Evolutionary conservation across 2,329 filamentous ascomycete species (phyloP), one percentile per base, ranked within the genome.

Genomic region (Pseudomassariella vexata): DNA sequence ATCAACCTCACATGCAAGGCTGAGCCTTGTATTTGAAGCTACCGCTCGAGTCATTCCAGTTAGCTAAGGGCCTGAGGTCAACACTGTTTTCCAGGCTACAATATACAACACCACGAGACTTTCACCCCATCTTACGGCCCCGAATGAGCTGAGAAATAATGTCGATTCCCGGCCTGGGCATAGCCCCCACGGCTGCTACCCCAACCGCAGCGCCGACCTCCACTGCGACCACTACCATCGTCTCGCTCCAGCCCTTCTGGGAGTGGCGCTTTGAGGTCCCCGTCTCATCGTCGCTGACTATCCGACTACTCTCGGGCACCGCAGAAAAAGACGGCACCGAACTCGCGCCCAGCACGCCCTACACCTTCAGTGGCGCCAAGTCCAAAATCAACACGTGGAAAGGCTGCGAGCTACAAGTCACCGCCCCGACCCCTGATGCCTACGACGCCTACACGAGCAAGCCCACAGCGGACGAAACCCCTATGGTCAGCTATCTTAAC

Each of bases 301-400:
- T 73, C 28, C 69, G 88, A 65, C 68, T 96, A 17, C 62, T 86
- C 35, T 77, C 73, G 20, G 92, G 92, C 39, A 87, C 82, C 2
- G 92, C 90, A 29, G 92, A 98, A 59, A 79, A 94, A 52, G 95
- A 96, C 55, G 92, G 92, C 53, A 89, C 90, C 34, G 92, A 98
- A 63, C 82, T 98, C 25, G 88, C 88, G 9, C 72, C 76, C 8
- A 83, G 82, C 35, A 82, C 83, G 31, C 71, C 76, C 8, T 96
- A 96, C 64, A 80, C 71, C 19, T 90, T 98, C 59, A 73, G 75
- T 27, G 85, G 86, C 35, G 76, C 75, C 45, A 94, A 94, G 64
- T 84, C 85, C 36, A 89, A 90, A 39, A 82, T 98, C 50, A 85
- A 85, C 57, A 94, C 89, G 30, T 95, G 87, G 82, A 79, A 90